phyloP scores from a whole-genome alignment of 2,329 filamentous ascomycete species.

The Ramularia endophylla region DNA sequence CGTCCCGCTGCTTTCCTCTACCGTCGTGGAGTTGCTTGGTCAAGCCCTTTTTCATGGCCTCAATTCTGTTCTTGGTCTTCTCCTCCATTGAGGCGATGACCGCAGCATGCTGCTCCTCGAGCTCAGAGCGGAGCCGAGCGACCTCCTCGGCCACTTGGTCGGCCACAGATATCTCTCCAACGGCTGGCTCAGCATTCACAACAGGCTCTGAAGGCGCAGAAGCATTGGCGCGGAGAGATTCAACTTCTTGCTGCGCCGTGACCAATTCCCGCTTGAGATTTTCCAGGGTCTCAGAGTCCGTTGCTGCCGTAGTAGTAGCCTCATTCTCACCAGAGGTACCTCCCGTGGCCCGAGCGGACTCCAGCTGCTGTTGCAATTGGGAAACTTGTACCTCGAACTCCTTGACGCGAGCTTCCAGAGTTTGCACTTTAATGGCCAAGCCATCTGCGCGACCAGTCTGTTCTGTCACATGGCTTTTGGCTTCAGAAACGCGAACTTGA shows the following conservation, averaged over 20 bases:
- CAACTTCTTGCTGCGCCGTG: slow-evolving; percentile 41
- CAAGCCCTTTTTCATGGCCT: slow-evolving; percentile 62
- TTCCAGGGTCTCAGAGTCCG: slow-evolving; percentile 27
- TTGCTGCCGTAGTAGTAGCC: slow-evolving; percentile 2
- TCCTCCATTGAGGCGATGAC: slow-evolving; percentile 43
- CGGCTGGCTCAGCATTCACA: slow-evolving; percentile 18
- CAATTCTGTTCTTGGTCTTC: slow-evolving; percentile 51
- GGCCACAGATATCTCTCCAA: slow-evolving; percentile 34
- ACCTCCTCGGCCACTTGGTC: slow-evolving; percentile 46
- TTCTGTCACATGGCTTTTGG: slow-evolving; percentile 36
- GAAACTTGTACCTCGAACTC: slow-evolving; percentile 58
- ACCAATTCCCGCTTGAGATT: slow-evolving; percentile 38
- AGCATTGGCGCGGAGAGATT: slow-evolving; percentile 37
- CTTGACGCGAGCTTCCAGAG: slow-evolving; percentile 55
- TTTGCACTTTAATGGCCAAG: slow-evolving; percentile 38
- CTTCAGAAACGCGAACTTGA: slow-evolving; percentile 33
- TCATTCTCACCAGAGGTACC: background rate
- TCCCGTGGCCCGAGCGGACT: slow-evolving; percentile 23
- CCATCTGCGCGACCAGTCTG: slow-evolving; percentile 33
- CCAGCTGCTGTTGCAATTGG: slow-evolving; percentile 35
- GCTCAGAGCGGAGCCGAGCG: slow-evolving; percentile 30
- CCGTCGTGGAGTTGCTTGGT: slow-evolving; percentile 60
- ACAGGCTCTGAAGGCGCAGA: slow-evolving; percentile 13
- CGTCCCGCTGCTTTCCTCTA: slow-evolving; percentile 32
- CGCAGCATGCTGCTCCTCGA: slow-evolving; percentile 33